phyloP scores from a whole-genome alignment of 2,329 filamentous ascomycete species.

The Dothideomycetidae sp. region DNA sequence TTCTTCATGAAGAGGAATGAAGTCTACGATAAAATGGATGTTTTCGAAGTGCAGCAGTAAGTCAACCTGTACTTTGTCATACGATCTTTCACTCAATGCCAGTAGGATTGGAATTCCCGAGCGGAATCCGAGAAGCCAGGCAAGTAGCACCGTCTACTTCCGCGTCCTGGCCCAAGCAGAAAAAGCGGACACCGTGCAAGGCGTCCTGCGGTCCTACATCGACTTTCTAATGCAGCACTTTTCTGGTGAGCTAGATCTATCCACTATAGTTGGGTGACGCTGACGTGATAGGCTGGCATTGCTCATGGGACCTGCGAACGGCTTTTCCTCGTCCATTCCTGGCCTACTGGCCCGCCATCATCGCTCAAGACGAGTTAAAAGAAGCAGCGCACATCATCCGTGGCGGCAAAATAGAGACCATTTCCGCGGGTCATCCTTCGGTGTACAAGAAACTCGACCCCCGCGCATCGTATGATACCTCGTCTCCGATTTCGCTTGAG shows the following conservation, averaged over 20 bases:
- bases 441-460: constrained; percentile 4
- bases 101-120: constrained; percentile 15
- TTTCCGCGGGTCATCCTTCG: background rate
- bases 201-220: too few species aligned
- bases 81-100: constrained; percentile 26
- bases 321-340: constrained; percentile 3
- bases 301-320: constrained; percentile 18
- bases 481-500: constrained; percentile 16
- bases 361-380: constrained; percentile 14
- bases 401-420: constrained; percentile 3
- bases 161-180: too few species aligned
- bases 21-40: constrained; percentile 28
- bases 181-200: too few species aligned
- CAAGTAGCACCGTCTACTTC: too few species aligned
- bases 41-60: too few species aligned
- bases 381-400: constrained; percentile 17
- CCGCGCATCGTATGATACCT: constrained; percentile 20
- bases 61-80: too few species aligned
- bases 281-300: constrained; percentile 21
- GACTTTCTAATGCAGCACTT: too few species aligned
- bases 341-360: constrained; percentile 16
- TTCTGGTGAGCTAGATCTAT: constrained; percentile 21
- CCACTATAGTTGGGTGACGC: too few species aligned
- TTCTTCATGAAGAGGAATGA: too few species aligned
- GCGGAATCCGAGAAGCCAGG: too few species aligned